Conservation (phyloP, 108 stramenopile species). For the Nitzschia inconspicua region DNA sequence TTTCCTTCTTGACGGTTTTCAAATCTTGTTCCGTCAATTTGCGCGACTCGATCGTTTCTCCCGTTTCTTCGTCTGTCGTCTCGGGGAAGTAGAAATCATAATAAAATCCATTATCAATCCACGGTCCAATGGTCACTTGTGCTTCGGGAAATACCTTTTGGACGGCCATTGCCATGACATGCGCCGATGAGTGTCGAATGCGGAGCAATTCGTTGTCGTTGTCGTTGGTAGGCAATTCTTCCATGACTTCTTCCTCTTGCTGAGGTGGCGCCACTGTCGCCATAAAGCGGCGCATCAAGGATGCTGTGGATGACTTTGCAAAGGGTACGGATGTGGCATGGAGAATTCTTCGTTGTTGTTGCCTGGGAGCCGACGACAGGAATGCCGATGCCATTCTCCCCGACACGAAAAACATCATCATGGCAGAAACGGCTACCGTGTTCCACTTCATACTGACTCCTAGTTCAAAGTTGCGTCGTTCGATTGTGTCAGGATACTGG, state of each 20-base stretch:
- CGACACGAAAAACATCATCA: too few relatives aligned
- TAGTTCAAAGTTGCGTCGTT: too few relatives aligned
- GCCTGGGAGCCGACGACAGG: too few relatives aligned
- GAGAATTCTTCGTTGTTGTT: too few relatives aligned
- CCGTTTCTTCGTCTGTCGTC: conserved; percentile 66
- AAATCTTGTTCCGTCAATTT: conserved; percentile 85
- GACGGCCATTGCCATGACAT: conserved; percentile 99
- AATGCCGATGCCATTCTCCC: too few relatives aligned
- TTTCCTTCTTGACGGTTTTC: conserved; percentile 91
- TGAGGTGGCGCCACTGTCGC: conserved; percentile 24
- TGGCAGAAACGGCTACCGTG: too few relatives aligned
- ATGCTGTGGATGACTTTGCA: neutral
- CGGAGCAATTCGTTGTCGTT: conserved; percentile 78
- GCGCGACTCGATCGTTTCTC: conserved; percentile 52
- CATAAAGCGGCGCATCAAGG: conserved; percentile 16
- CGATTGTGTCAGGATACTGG: too few relatives aligned
- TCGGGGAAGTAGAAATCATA: conserved; percentile 94
- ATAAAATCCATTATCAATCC: conserved; percentile 98
- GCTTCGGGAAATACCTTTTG: conserved; percentile 89
- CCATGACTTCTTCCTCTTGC: conserved; percentile 5
- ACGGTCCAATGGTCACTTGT: conserved; percentile 97
- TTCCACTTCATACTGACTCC: too few relatives aligned
- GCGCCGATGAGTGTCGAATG: conserved; percentile 94
- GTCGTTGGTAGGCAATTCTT: conserved; percentile 94
- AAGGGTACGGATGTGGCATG: neutral